Evolutionary conservation across 257 asterid species (phyloP).

Genomic region (Nicotiana knightiana): DNA sequence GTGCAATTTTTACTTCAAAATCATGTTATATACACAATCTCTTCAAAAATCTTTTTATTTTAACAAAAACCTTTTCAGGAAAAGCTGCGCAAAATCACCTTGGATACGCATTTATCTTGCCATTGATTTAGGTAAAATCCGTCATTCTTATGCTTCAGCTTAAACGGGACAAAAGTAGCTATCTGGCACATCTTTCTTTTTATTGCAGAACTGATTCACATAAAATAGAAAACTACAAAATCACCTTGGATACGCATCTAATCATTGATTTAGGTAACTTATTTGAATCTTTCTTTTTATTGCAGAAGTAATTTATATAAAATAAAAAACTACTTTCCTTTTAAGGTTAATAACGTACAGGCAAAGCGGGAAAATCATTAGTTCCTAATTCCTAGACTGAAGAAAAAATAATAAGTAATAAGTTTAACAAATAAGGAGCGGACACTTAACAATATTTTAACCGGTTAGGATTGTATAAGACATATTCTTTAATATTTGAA

Average conservation of each 20-base stretch:
- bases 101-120: not conserved
- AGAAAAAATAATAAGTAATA: no score
- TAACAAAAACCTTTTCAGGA: not conserved
- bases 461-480: no score
- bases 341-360: not conserved
- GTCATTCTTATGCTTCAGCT: no score
- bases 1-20: no score
- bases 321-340: not conserved
- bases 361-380: not conserved
- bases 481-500: no score
- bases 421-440: no score
- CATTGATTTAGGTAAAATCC: not conserved
- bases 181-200: no score
- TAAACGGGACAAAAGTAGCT: no score
- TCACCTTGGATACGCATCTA: not conserved
- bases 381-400: no score
- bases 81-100: not conserved
- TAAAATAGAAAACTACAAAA: not conserved
- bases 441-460: no score
- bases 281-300: not conserved
- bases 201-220: not conserved
- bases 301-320: not conserved
- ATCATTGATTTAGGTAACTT: not conserved
- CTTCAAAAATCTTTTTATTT: no score
- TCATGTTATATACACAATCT: no score